Base-by-base conservation (phyloP, 306 rosid genomes). In the Pueraria montana region DNA sequence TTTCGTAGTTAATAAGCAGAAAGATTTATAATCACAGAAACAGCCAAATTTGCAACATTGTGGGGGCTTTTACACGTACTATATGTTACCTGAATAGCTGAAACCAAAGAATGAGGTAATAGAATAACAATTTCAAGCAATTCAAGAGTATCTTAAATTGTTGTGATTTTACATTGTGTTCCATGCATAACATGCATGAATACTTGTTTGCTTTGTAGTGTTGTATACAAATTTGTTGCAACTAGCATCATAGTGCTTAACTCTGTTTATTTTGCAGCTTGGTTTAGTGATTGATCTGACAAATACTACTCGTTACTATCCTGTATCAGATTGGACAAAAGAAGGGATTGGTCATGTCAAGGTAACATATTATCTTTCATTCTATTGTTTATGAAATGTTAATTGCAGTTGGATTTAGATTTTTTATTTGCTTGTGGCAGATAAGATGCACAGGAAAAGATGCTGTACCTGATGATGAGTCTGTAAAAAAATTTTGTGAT, bases 201-300 rank as follows among this genome's bases (percentile, higher is more conserved):
- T 77, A 46, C 43, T 49, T 67, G 18, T 81, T 62, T 80, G 45
- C 34, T 30, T 77, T 58, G 68, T 63, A 49, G 59, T 46, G 59
- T 8, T 63, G 18, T 56, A 20, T 53, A 64, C 42, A 59, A 11
- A 64, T 63, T 80, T 84, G 58, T 56, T 87, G 62, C 62, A 48
- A 64, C 73, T 46, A 32, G 53, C 68, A 49, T 74, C 66, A 32
- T 80, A 62, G 64, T 77, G 76, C 82, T 68, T 68, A 49, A 78
- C 84, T 77, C 45, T 68, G 63, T 42, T 32, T 24, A 82, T 70
- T 87, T 88, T 89, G 85, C 99, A 96, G 99, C 92, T 96, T 74
- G 99, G 99, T 91, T 85, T 96, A 74, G 99, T 96, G 90, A 91
- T 96, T 84, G 99, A 96, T 88, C 73, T 96, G 92, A 89, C 99